A percentile compares a stretch with the other conserved stretches of the same genome.
Evolutionary conservation across 176 grass and related monocot species (phyloP).

Genomic region (Bothriochloa decipiens): DNA sequence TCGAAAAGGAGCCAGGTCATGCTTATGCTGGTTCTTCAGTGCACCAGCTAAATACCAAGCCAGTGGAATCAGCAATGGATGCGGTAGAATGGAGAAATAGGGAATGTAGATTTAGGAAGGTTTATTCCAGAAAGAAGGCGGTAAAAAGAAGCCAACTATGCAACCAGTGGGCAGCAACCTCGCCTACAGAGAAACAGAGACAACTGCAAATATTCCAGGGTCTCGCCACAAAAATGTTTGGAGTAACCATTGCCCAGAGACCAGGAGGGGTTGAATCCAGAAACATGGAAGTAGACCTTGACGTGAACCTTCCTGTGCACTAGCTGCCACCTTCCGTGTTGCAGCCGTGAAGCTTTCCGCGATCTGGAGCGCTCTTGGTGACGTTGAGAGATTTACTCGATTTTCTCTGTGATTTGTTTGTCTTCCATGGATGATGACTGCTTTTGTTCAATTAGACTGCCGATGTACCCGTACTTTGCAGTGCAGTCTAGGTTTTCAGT

Average conservation of each 20-base stretch:
- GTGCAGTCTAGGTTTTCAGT: no score
- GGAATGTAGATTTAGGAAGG: background rate
- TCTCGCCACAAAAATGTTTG: background rate
- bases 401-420: no score
- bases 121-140: slow-evolving; percentile 12
- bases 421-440: no score
- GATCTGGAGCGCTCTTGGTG: no score
- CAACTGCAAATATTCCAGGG: background rate
- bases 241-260: background rate
- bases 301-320: no score
- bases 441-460: no score
- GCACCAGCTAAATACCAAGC: background rate
- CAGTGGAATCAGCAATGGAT: background rate
- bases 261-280: background rate
- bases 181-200: background rate
- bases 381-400: no score
- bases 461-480: no score
- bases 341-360: no score
- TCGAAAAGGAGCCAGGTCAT: background rate
- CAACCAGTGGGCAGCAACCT: background rate
- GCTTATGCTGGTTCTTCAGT: background rate
- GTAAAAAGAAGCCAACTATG: background rate
- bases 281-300: background rate
- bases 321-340: no score
- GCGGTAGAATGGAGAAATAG: background rate